phyloP scores from a whole-genome alignment of 345 rosid genomes.

The Microcos paniculata region DNA sequence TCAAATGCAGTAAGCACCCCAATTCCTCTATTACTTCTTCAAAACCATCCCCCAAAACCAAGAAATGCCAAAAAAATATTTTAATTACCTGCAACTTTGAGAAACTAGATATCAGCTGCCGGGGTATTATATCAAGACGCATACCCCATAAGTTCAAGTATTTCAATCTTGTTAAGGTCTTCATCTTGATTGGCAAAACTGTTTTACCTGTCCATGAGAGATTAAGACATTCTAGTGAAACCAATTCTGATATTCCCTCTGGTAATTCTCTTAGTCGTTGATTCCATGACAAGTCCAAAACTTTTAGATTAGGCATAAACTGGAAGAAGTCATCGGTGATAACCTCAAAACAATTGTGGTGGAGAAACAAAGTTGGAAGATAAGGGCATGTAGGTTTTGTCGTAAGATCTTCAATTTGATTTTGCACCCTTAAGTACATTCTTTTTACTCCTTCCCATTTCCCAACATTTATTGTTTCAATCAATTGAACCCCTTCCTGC shows the following conservation, averaged over 20 bases:
- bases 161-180: too few species aligned
- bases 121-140: too few species aligned
- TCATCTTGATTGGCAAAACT: too few species aligned
- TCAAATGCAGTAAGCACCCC: too few species aligned
- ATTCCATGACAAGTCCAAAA: not conserved
- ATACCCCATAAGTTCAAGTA: too few species aligned
- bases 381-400: not conserved
- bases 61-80: too few species aligned
- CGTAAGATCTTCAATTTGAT: not conserved
- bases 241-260: not conserved
- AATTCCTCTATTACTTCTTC: too few species aligned
- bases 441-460: not conserved
- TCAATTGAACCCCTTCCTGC: not conserved
- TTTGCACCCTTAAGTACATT: constrained; percentile 8
- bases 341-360: not conserved
- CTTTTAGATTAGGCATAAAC: not conserved
- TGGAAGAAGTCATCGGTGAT: not conserved
- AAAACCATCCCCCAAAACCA: too few species aligned
- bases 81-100: too few species aligned
- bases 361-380: constrained; percentile 12
- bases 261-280: not conserved
- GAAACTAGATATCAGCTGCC: too few species aligned
- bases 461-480: not conserved
- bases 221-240: constrained; percentile 1
- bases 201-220: not conserved